Evolutionary conservation across 2,329 filamentous ascomycete species (phyloP), one percentile per base, ranked within the genome.

Genomic region (Lecanosticta acicola): DNA sequence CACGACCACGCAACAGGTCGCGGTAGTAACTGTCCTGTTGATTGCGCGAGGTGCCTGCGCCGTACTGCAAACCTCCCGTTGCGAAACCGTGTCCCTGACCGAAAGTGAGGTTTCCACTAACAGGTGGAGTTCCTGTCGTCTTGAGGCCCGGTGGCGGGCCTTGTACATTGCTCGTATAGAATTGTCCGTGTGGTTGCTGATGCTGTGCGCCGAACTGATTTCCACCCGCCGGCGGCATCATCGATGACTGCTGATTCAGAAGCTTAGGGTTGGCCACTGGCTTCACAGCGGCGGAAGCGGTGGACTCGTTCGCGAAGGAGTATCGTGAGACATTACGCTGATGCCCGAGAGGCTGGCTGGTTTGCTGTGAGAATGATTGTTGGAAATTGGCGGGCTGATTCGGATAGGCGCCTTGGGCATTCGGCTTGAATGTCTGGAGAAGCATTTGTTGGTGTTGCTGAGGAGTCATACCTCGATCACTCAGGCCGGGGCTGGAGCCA

Each of bases 131-230:
- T 34, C 89, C 88, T 2, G 90, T 90, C 17, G 91, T 94, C 71
- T 98, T 98, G 20, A 98, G 75, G 8, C 93, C 93, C 0, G 93
- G 94, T 49, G 93, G 93, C 20, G 94, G 93, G 3, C 90, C 91
- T 60, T 94, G 88, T 61, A 96, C 88, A 8, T 87, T 87, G 43
- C 81, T 83, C 39, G 83, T 80, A 66, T 93, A 96, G 64, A 88
- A 93, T 53, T 87, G 85, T 54, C 76, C 80, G 54, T 76, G 67
- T 41, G 78, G 64, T 39, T 69, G 60, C 55, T 75, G 71, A 58
- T 78, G 76, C 57, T 79, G 77, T 67, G 66, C 80, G 67, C 64
- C 63, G 58, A 74, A 76, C 29, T 72, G 71, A 36, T 59, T 62
- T 37, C 59, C 63, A 41, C 57, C 61, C 34, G 65, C 66, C 54